phyloP scores from a whole-genome alignment of 2,329 filamentous ascomycete species.

The Penicillium sp. region DNA sequence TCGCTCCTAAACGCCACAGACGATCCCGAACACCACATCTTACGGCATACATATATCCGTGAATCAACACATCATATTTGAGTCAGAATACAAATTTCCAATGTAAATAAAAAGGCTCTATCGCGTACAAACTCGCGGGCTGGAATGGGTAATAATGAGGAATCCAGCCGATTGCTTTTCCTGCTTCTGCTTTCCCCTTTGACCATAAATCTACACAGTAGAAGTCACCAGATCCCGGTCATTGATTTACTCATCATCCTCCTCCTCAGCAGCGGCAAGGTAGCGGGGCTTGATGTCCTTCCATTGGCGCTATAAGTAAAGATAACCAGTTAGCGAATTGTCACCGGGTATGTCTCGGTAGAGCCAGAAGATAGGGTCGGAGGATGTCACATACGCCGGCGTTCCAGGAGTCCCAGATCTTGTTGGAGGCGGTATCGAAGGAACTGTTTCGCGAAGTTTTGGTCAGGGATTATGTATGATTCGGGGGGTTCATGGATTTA shows the following conservation, averaged over 20 bases:
- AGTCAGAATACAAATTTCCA: conserved; percentile 24
- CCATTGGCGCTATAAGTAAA: conserved; percentile 81
- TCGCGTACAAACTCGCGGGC: conserved; percentile 23
- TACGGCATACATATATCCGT: neutral
- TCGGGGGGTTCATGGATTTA: conserved; percentile 5
- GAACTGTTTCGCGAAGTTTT: conserved; percentile 55
- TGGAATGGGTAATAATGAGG: conserved; percentile 24
- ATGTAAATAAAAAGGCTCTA: conserved; percentile 17
- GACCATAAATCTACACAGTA: conserved; percentile 14
- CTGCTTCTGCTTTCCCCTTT: conserved; percentile 14
- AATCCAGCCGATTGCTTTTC: conserved; percentile 19
- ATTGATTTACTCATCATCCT: conserved; percentile 51
- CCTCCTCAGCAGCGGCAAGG: conserved; percentile 64
- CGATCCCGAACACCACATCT: conserved; percentile 5
- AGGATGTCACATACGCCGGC: conserved; percentile 69
- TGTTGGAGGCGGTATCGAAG: conserved; percentile 80
- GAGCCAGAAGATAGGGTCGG: neutral
- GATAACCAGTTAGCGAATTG: conserved; percentile 15
- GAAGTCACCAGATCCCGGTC: conserved; percentile 1
- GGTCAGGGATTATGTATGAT: conserved; percentile 18
- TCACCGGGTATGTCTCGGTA: conserved; percentile 2
- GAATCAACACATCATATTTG: neutral
- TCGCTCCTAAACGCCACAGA: conserved; percentile 22
- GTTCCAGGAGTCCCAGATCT: conserved; percentile 89
- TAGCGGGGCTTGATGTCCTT: conserved; percentile 97